Percentiles rank a stretch among this genome's conserved stretches.
These are phyloP conservation scores for Venustampulla echinocandica DNA, from an alignment of 495 filamentous ascomycete species.

Conservation along the genomic window DNA sequence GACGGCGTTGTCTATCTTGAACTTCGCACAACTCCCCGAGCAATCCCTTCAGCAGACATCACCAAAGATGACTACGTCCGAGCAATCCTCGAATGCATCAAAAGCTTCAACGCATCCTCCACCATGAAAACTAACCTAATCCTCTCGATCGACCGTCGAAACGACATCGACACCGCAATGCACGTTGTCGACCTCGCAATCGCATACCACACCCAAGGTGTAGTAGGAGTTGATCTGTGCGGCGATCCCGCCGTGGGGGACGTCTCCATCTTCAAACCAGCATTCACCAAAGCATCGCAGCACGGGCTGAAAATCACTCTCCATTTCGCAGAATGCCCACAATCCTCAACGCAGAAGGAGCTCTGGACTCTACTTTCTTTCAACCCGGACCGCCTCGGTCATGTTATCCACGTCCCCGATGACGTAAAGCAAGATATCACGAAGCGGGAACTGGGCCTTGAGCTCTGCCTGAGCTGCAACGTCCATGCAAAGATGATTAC, in stretches of 20 bases:
- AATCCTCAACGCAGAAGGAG: slow-evolving; percentile 46
- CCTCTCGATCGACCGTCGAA: slow-evolving; percentile 65
- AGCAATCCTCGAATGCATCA: slow-evolving; percentile 53
- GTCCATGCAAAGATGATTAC: slow-evolving; percentile 64
- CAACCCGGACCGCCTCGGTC: slow-evolving; percentile 62
- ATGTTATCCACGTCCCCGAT: slow-evolving; percentile 67
- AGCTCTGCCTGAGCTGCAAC: slow-evolving; percentile 76
- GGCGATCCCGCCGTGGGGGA: slow-evolving; percentile 62
- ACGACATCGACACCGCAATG: slow-evolving; percentile 44
- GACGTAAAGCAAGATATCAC: slow-evolving; percentile 47
- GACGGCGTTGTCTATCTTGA: slow-evolving; percentile 77
- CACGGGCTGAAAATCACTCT: slow-evolving; percentile 54
- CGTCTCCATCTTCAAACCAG: slow-evolving; percentile 44
- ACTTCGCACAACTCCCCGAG: slow-evolving; percentile 70
- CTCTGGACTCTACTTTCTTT: slow-evolving; percentile 53
- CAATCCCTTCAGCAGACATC: slow-evolving; percentile 41
- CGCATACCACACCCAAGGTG: slow-evolving; percentile 41
- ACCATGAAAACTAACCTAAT: slow-evolving; percentile 55
- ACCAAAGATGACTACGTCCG: slow-evolving; percentile 55
- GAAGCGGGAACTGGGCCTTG: slow-evolving; percentile 48
- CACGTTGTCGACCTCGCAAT: slow-evolving; percentile 56
- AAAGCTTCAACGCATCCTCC: slow-evolving; percentile 31
- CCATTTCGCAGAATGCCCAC: slow-evolving; percentile 66
- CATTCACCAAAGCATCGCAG: slow-evolving; percentile 46
- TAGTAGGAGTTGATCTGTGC: slow-evolving; percentile 76